These are phyloP conservation scores for Ganoderma boninense DNA, from an alignment of 1,284 basidiomycete genomes.

Conservation along the genomic window DNA sequence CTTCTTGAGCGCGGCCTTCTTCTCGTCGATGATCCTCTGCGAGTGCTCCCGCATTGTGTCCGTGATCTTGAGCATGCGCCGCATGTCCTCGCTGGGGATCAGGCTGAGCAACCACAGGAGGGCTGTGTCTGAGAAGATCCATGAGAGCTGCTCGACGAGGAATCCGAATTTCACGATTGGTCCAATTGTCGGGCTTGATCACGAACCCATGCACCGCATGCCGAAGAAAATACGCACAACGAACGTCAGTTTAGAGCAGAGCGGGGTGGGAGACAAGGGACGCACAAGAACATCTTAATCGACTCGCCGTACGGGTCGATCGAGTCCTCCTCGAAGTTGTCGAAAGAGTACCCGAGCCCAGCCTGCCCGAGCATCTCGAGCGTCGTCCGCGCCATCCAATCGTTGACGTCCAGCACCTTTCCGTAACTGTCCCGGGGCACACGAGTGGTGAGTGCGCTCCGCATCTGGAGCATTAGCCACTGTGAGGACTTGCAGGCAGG, in stretches of 20 bases:
- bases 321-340: conserved; percentile 36
- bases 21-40: conserved; percentile 48
- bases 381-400: conserved; percentile 45
- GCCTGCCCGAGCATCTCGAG: conserved; percentile 48
- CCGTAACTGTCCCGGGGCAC: conserved; percentile 5
- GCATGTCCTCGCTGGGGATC: conserved; percentile 3
- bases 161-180: not conserved
- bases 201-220: too few species aligned
- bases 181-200: not conserved
- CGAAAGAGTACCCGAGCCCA: conserved; percentile 47
- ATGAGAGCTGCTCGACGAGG: conserved; percentile 1
- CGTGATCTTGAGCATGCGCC: conserved; percentile 34
- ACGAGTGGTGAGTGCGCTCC: conserved; percentile 26
- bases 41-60: conserved; percentile 47
- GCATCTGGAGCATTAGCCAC: conserved; percentile 22
- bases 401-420: conserved; percentile 40
- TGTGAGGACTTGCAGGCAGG: not conserved
- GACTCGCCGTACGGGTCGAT: conserved; percentile 38
- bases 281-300: conserved; percentile 42
- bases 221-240: too few species aligned
- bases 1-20: conserved; percentile 41
- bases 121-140: conserved; percentile 19
- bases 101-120: conserved; percentile 13
- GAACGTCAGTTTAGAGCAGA: too few species aligned
- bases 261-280: not conserved